Evolutionary conservation across 1,139 yeast species (phyloP).

Genomic region (Saccharomyces hybrid): DNA sequence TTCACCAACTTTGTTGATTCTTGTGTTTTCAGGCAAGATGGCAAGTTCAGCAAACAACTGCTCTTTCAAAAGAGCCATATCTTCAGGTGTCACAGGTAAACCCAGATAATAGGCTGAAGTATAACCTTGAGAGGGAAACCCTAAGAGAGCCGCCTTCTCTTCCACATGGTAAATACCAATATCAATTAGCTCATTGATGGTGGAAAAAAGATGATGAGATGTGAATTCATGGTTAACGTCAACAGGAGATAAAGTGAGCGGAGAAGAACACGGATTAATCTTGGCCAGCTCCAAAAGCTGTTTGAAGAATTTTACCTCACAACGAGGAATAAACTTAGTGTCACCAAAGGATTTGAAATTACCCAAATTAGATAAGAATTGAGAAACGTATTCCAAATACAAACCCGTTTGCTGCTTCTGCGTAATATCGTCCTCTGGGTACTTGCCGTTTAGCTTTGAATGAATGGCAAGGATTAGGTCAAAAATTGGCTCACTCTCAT

Average conservation of each 20-base stretch:
- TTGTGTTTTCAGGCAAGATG: constrained; percentile 76
- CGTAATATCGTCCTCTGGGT: constrained; percentile 35
- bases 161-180: constrained; percentile 43
- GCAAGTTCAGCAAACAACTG: constrained; percentile 51
- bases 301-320: constrained; percentile 44
- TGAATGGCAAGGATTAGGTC: constrained; percentile 61
- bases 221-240: constrained; percentile 1
- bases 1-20: constrained; percentile 49
- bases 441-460: constrained; percentile 45
- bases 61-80: constrained; percentile 56
- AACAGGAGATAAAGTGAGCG: constrained; percentile 9
- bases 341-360: constrained; percentile 89
- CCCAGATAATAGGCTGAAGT: constrained; percentile 64
- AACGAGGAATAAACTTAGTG: constrained; percentile 68
- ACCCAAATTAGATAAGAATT: constrained; percentile 73
- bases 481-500: constrained; percentile 68
- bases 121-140: constrained; percentile 74
- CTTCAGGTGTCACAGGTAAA: constrained; percentile 42
- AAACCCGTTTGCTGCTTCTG: constrained; percentile 23
- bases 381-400: constrained; percentile 74
- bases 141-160: constrained; percentile 47
- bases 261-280: constrained; percentile 32
- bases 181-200: constrained; percentile 37
- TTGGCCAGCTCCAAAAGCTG: constrained; percentile 34
- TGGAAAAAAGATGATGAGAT: constrained; percentile 32